These are phyloP conservation scores for Penicillium flavigenum DNA, from an alignment of 495 filamentous ascomycete genomes.

Conservation along the genomic window DNA sequence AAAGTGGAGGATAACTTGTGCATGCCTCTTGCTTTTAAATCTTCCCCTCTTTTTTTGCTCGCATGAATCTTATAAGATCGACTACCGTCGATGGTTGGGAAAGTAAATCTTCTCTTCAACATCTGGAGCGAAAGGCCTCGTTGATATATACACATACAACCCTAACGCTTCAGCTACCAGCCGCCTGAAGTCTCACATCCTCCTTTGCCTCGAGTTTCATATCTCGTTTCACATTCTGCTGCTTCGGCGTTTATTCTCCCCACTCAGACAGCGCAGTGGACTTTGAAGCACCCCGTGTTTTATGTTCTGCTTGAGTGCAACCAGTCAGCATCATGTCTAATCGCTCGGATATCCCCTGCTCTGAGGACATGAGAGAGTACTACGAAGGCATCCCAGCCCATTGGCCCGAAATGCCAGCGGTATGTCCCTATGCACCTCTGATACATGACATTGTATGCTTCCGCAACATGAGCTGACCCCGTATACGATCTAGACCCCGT, in stretches of 20 bases:
- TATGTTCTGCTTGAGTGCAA: conserved; percentile 27
- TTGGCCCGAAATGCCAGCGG: conserved; percentile 37
- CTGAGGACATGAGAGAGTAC: conserved; percentile 34
- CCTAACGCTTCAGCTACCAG: not conserved
- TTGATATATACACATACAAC: conserved; percentile 5
- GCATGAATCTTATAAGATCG: conserved; percentile 14
- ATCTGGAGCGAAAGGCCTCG: not conserved
- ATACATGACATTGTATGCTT: not conserved
- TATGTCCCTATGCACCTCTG: conserved; percentile 23
- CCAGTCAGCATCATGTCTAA: conserved; percentile 29
- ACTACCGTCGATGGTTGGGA: conserved; percentile 6
- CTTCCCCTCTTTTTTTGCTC: conserved; percentile 11
- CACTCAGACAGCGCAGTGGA: conserved; percentile 4
- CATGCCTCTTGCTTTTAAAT: conserved; percentile 22
- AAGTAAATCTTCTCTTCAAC: conserved; percentile 4
- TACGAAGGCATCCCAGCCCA: conserved; percentile 31
- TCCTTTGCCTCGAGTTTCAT: conserved; percentile 7
- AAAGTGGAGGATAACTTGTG: conserved; percentile 19
- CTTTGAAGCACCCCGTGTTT: conserved; percentile 22
- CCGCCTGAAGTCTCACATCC: conserved; percentile 5
- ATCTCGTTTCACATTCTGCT: conserved; percentile 8
- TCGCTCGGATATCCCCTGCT: conserved; percentile 20
- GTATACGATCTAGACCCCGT: conserved; percentile 28
- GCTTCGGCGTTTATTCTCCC: conserved; percentile 9
- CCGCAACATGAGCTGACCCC: conserved; percentile 8